These are phyloP conservation scores for Mycena crocata DNA, from an alignment of 768 basidiomycete genomes.

Conservation along the genomic window DNA sequence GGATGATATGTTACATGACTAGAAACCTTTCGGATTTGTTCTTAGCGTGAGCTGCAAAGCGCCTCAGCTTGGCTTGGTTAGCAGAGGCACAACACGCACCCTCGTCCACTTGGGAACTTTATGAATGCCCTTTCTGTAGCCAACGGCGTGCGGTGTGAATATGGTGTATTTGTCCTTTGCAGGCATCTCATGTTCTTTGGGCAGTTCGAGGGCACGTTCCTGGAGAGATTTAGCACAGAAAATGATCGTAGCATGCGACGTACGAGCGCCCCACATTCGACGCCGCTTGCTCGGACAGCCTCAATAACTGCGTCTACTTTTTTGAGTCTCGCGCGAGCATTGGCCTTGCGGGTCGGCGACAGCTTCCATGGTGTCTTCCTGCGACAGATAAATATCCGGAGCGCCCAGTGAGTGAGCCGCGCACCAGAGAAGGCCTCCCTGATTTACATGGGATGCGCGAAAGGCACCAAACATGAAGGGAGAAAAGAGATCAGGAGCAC, in stretches of 20 bases:
- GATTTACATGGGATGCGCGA: conserved; percentile 71
- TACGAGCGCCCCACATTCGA: conserved; percentile 82
- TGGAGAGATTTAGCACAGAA: conserved; percentile 41
- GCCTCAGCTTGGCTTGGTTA: conserved; percentile 9
- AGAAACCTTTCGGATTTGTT: conserved; percentile 94
- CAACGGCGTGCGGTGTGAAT: conserved; percentile 74
- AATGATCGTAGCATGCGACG: not conserved
- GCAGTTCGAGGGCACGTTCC: conserved; percentile 82
- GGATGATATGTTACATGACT: conserved; percentile 37
- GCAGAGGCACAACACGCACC: conserved; percentile 58
- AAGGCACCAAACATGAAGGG: conserved; percentile 89
- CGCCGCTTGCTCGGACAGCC: conserved; percentile 84
- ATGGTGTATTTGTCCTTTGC: conserved; percentile 96
- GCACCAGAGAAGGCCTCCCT: conserved; percentile 89
- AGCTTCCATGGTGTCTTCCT: conserved; percentile 98
- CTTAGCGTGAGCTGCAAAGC: conserved; percentile 78
- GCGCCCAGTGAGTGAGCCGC: conserved; percentile 32
- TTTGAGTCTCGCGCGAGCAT: conserved; percentile 89
- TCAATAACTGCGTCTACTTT: conserved; percentile 95
- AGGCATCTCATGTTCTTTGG: conserved; percentile 94
- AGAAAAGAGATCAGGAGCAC: conserved; percentile 34
- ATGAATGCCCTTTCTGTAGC: conserved; percentile 95
- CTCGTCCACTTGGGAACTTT: conserved; percentile 98
- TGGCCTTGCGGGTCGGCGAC: conserved; percentile 92
- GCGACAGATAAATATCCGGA: conserved; percentile 22